phyloP scores from a whole-genome alignment of 23 red algal genomes.

The Gracilaria caudata region DNA sequence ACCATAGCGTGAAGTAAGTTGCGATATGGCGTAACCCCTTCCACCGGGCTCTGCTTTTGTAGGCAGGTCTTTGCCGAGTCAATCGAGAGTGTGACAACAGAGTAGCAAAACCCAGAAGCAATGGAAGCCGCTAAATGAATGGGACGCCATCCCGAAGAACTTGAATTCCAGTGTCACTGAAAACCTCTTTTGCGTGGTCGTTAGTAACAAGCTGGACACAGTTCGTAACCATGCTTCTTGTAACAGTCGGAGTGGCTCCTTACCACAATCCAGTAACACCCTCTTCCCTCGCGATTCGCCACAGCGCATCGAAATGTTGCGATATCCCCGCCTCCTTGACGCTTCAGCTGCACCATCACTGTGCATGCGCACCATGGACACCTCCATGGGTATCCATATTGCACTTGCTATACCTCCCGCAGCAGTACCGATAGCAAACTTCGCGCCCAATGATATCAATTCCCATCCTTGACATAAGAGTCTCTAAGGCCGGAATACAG shows the following conservation, averaged over 20 bases:
- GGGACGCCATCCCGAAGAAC: conserved; percentile 68
- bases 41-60: conserved; percentile 67
- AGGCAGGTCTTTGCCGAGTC: conserved; percentile 93
- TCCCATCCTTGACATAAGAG: conserved; percentile 19
- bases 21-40: conserved; percentile 22
- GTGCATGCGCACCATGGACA: conserved; percentile 93
- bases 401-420: conserved; percentile 84
- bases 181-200: conserved; percentile 88
- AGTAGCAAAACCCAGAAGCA: conserved; percentile 84
- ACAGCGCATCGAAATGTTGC: conserved; percentile 78
- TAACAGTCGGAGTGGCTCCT: conserved; percentile 82
- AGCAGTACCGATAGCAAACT: conserved; percentile 80
- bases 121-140: conserved; percentile 78
- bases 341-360: conserved; percentile 77
- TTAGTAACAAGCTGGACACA: conserved; percentile 93
- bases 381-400: conserved; percentile 76
- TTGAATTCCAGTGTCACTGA: conserved; percentile 27
- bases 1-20: conserved; percentile 76
- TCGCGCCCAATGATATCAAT: conserved; percentile 63
- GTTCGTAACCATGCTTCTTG: conserved; percentile 77
- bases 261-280: conserved; percentile 88
- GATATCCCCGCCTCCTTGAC: conserved; percentile 78
- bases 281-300: conserved; percentile 87
- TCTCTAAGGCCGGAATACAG: conserved; percentile 76
- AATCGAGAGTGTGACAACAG: conserved; percentile 81